A percentile compares a stretch with the other conserved stretches of the same genome.
These are phyloP conservation scores for Ceratobasidium theobromae DNA, from an alignment of 1,284 basidiomycete genomes.

Conservation along the genomic window DNA sequence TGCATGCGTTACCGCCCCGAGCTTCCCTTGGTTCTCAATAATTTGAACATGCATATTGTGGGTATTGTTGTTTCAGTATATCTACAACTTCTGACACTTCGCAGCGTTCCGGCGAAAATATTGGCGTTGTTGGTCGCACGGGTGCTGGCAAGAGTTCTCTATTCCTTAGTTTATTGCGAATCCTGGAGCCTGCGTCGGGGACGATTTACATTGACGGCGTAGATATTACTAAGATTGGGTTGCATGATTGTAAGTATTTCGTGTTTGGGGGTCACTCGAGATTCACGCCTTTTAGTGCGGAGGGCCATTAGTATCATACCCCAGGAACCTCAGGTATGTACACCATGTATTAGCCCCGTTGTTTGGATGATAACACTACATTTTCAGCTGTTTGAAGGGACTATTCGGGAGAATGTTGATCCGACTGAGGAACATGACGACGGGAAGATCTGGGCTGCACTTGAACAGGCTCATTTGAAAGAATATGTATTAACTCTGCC, in stretches of 20 bases:
- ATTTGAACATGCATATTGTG: slow-evolving; percentile 69
- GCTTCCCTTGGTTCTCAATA: slow-evolving; percentile 74
- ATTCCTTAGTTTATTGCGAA: slow-evolving; percentile 66
- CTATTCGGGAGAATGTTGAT: slow-evolving; percentile 82
- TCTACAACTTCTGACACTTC: not conserved
- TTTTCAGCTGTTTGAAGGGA: slow-evolving; percentile 82
- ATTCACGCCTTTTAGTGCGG: slow-evolving; percentile 52
- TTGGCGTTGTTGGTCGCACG: slow-evolving; percentile 86
- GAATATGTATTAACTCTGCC: slow-evolving; percentile 71
- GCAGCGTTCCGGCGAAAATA: slow-evolving; percentile 59
- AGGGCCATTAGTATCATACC: slow-evolving; percentile 87
- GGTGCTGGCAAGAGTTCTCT: slow-evolving; percentile 92
- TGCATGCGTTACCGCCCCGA: slow-evolving; percentile 82
- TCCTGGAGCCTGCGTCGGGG: slow-evolving; percentile 80
- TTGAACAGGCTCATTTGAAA: slow-evolving; percentile 71
- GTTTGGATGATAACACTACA: not conserved
- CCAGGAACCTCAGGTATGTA: slow-evolving; percentile 51
- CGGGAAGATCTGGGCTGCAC: slow-evolving; percentile 78
- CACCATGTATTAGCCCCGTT: not conserved
- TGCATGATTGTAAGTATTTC: slow-evolving; percentile 65
- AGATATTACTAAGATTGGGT: slow-evolving; percentile 79
- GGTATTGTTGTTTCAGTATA: slow-evolving; percentile 37
- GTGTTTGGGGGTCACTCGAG: not conserved
- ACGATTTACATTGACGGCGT: slow-evolving; percentile 81
- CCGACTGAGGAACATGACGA: slow-evolving; percentile 71